Percentiles rank a stretch among this genome's conserved stretches.
These are phyloP conservation scores for Ogataea hybrid DNA, from an alignment of 1,139 yeast genomes.

Conservation along the genomic window DNA sequence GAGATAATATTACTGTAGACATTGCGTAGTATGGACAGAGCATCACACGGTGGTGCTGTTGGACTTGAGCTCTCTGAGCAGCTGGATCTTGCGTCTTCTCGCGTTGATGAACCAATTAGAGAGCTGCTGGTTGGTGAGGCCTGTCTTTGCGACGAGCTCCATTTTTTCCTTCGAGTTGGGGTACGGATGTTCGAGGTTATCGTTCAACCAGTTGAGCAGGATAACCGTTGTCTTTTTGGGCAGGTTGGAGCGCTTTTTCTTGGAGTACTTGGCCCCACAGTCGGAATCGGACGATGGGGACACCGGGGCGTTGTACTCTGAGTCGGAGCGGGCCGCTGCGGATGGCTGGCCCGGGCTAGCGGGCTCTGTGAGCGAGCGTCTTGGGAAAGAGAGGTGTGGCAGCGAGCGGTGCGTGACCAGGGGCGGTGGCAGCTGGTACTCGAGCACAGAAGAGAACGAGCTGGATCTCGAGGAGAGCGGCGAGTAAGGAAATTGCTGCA, in stretches of 20 bases:
- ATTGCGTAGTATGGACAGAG: neutral
- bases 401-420: slow-evolving; percentile 5
- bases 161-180: slow-evolving; percentile 90
- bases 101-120: slow-evolving; percentile 98
- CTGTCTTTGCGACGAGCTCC: slow-evolving; percentile 76
- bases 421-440: slow-evolving; percentile 9
- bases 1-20: slow-evolving; percentile 1
- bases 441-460: slow-evolving; percentile 20
- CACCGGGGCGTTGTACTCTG: slow-evolving; percentile 5
- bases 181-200: slow-evolving; percentile 87
- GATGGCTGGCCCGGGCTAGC: neutral
- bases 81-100: slow-evolving; percentile 71
- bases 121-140: slow-evolving; percentile 85
- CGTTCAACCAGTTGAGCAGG: slow-evolving; percentile 78
- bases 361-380: slow-evolving; percentile 4
- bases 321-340: slow-evolving; percentile 1
- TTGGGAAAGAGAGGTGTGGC: slow-evolving; percentile 3
- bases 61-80: slow-evolving; percentile 26
- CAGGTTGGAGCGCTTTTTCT: slow-evolving; percentile 47
- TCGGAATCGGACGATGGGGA: slow-evolving; percentile 9
- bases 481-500: slow-evolving; percentile 19
- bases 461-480: slow-evolving; percentile 25
- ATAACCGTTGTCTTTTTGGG: slow-evolving; percentile 88
- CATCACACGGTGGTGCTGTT: slow-evolving; percentile 21
- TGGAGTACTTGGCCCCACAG: slow-evolving; percentile 7